Evolutionary conservation across 805 yeast species (phyloP), one percentile per base, ranked within the genome.

Genomic region (Wickerhamomyces alni): DNA sequence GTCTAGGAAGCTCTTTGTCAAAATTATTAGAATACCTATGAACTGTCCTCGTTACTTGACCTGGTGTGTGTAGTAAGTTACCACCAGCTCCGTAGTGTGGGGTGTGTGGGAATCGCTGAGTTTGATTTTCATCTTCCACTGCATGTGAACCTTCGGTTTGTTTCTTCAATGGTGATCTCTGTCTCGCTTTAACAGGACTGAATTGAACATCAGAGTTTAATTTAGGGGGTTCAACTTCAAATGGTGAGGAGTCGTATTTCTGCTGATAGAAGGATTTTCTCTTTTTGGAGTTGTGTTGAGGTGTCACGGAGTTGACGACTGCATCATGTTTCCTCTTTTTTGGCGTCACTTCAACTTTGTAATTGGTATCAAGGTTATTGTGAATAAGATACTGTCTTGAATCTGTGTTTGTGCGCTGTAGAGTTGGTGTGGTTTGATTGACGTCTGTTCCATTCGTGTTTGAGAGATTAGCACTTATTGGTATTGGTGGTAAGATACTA

Each of bases 71-170:
- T 11, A 64, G 41, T 11, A 65, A 44, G 16, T 47, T 49, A 0
- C 69, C 70, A 15, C 65, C 66, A 0, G 63, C 68, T 0, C 69
- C 67, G 42, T 66, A 70, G 31, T 64, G 65, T 2, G 77, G 75
- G 0, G 76, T 71, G 33, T 61, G 57, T 3, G 77, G 77, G 43
- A 72, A 72, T 39, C 75, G 42, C 33, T 65, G 69, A 8, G 58
- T 50, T 9, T 43, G 40, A 18, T 42, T 38, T 15, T 44, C 52
- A 4, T 46, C 43, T 10, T 29, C 33, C 12, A 27, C 17, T 15
- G 17, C 6, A 7, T 28, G 17, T 28, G 31, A 31, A 7, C 25
- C 17, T n/a, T 18, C 26, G 25, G 17, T 30, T 24, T 36, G 31
- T 9, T 41, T 46, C 15, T 37, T 37, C 35, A 46, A 17, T 6